phyloP scores from a whole-genome alignment of 225 moss, liverwort and hornwort genomes.

The Pseudisothecium myosuroides region DNA sequence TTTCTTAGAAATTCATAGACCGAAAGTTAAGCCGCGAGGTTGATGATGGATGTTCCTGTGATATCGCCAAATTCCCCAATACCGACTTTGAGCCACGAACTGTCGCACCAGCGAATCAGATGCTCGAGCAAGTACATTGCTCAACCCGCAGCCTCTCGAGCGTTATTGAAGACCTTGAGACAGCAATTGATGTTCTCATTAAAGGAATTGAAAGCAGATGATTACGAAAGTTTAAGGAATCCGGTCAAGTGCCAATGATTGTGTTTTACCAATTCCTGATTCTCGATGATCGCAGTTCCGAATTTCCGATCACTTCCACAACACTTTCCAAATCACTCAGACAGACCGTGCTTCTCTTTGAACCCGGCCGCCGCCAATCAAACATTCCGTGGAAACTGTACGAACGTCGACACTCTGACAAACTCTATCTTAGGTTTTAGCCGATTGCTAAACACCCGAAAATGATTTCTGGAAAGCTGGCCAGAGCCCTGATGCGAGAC shows the following conservation, averaged over 20 bases:
- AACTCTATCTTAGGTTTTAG: conserved; percentile 1
- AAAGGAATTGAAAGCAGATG: neutral
- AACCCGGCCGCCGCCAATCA: neutral
- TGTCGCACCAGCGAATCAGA: neutral
- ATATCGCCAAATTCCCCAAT: neutral
- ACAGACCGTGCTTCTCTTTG: neutral
- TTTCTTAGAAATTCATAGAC: neutral
- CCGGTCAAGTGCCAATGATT: neutral
- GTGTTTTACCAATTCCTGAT: neutral
- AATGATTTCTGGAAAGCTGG: neutral
- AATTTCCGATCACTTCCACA: neutral
- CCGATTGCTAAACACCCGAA: neutral
- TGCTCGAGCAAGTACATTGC: neutral
- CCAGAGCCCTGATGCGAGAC: neutral
- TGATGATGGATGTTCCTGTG: neutral
- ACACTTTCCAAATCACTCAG: neutral
- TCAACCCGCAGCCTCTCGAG: neutral
- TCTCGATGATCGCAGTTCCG: neutral
- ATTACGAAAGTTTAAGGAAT: neutral
- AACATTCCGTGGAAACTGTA: neutral
- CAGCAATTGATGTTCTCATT: neutral
- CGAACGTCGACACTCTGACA: neutral
- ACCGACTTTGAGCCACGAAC: neutral
- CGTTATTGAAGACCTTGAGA: neutral
- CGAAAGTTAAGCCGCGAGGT: neutral